phyloP scores from a whole-genome alignment of 2,329 filamentous ascomycete species.

The Ceratocystis papillata region DNA sequence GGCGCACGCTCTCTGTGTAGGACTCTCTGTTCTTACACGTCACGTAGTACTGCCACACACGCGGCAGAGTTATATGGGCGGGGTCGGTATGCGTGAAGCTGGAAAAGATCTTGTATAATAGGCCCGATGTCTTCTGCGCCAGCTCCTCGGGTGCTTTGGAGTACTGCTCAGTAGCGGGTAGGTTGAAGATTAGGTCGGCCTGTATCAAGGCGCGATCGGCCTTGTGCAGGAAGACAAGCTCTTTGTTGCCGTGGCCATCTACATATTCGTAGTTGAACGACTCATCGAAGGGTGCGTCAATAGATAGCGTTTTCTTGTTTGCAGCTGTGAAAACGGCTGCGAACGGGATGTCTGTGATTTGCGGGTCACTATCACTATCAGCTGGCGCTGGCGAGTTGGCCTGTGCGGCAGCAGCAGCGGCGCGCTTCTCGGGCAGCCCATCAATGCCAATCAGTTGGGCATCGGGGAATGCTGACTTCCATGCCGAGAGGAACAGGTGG shows the following conservation, averaged over 20 bases:
- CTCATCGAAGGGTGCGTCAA: constrained; percentile 68
- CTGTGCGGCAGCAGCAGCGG: constrained; percentile 40
- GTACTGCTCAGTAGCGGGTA: constrained; percentile 81
- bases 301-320: constrained; percentile 40
- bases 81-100: constrained; percentile 46
- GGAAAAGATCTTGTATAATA: constrained; percentile 38
- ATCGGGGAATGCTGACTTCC: constrained; percentile 66
- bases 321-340: constrained; percentile 55
- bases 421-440: constrained; percentile 73
- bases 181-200: constrained; percentile 85
- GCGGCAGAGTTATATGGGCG: constrained; percentile 50
- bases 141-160: constrained; percentile 36
- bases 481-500: constrained; percentile 83
- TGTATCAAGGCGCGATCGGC: constrained; percentile 70
- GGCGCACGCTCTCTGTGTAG: constrained; percentile 57
- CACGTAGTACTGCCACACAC: constrained; percentile 61
- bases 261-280: constrained; percentile 86
- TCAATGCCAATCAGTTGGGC: constrained; percentile 75
- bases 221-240: constrained; percentile 77
- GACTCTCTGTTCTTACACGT: constrained; percentile 48
- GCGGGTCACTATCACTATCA: constrained; percentile 25
- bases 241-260: constrained; percentile 67
- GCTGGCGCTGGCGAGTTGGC: constrained; percentile 35
- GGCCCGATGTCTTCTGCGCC: constrained; percentile 20
- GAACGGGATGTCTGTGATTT: constrained; percentile 47